Evolutionary conservation across 768 basidiomycete species (phyloP).

Genomic region (Podaxis sp.): DNA sequence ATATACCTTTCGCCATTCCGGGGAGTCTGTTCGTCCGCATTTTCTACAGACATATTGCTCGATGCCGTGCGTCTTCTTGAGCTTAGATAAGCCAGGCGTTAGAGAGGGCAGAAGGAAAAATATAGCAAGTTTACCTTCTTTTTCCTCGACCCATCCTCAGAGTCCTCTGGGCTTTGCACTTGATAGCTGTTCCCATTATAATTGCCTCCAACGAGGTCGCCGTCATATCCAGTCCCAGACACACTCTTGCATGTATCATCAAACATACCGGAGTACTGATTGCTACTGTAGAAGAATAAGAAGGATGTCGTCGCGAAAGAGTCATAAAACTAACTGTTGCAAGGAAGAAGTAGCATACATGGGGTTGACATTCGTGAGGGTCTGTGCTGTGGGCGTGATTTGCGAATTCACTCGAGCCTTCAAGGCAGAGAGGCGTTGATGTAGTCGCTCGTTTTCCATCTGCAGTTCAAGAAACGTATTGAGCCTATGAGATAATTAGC

Average conservation of each 20-base stretch:
- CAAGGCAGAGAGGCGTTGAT: slow-evolving; percentile 53
- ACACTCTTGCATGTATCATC: neutral
- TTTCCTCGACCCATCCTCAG: slow-evolving; percentile 50
- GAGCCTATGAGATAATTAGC: slow-evolving; percentile 43
- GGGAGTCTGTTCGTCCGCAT: slow-evolving; percentile 93
- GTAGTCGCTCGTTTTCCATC: slow-evolving; percentile 80
- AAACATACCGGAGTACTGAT: neutral
- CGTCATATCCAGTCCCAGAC: neutral
- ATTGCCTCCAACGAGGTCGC: neutral
- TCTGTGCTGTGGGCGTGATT: slow-evolving; percentile 21
- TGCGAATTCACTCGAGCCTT: slow-evolving; percentile 28
- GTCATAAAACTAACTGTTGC: slow-evolving; percentile 13
- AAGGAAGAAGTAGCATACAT: slow-evolving; percentile 38
- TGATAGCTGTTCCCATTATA: slow-evolving; percentile 10
- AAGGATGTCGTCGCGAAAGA: slow-evolving; percentile 8
- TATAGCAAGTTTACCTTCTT: slow-evolving; percentile 49
- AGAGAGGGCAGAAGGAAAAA: neutral
- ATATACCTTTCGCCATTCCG: slow-evolving; percentile 91
- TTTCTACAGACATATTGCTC: slow-evolving; percentile 88
- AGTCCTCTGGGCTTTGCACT: neutral
- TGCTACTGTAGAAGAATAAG: slow-evolving; percentile 4
- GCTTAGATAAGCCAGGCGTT: slow-evolving; percentile 21
- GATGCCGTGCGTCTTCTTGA: slow-evolving; percentile 44
- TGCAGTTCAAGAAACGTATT: slow-evolving; percentile 81
- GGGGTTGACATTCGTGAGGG: slow-evolving; percentile 22